phyloP scores from a whole-genome alignment of 768 basidiomycete species.

The Cystobasidium ongulense region DNA sequence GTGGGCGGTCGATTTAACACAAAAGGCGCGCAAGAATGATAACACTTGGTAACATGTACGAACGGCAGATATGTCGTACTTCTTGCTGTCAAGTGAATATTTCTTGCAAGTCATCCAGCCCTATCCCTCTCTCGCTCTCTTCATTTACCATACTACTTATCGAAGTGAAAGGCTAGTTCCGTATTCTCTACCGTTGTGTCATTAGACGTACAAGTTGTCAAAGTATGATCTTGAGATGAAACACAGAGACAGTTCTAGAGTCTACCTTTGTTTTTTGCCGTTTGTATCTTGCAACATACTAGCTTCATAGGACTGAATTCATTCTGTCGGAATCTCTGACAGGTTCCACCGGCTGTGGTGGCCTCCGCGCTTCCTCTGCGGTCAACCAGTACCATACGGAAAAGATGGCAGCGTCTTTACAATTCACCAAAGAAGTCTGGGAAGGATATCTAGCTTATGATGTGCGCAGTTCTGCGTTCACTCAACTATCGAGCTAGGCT shows the following conservation, averaged over 20 bases:
- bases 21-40: too few relatives aligned
- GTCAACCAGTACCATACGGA: too few relatives aligned
- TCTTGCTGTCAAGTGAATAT: too few relatives aligned
- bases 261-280: not conserved
- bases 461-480: not conserved
- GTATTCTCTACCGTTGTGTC: not conserved
- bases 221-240: slow-evolving; percentile 1
- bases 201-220: slow-evolving; percentile 1
- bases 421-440: slow-evolving; percentile 26
- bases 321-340: too few relatives aligned
- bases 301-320: too few relatives aligned
- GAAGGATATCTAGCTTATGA: slow-evolving; percentile 18
- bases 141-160: too few relatives aligned
- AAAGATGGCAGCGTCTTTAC: slow-evolving; percentile 19
- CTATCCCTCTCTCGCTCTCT: too few relatives aligned
- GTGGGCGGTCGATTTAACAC: too few relatives aligned
- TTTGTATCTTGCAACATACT: not conserved
- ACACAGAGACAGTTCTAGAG: not conserved
- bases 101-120: too few relatives aligned
- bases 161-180: too few relatives aligned
- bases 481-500: not conserved
- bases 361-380: not conserved
- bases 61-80: not conserved
- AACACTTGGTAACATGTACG: not conserved
- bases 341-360: too few relatives aligned